Base-by-base conservation (phyloP, 352 stramenopile species). In the Globisporangium mamillatum region DNA sequence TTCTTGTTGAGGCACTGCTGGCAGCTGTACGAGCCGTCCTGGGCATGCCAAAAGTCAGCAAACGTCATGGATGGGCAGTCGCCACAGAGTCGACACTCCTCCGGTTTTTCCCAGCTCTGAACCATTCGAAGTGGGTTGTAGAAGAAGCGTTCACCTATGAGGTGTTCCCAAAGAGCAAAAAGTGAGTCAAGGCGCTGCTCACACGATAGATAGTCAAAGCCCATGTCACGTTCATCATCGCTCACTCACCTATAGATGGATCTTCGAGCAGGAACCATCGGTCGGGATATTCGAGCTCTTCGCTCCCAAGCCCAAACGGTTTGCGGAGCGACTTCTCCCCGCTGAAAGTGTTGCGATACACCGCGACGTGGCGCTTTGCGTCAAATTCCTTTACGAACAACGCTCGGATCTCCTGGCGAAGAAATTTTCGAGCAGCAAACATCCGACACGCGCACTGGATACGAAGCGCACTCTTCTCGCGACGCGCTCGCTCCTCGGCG, bases 361-460 rank as follows among this genome's bases (percentile, higher is more conserved):
- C 72, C 8, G 82, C 57, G 8, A 69, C 63, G 20, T 79, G 70
- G 12, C 66, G 79, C 14, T 70, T 53, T 9, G 66, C 57, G 46
- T 91, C 73, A 48, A 89, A 91, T 24, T 90, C 78, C 56, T 91
- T 92, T 12, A 85, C 70, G 60, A 89, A 87, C 32, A 77, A 63
- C 32, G 71, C 60, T 18, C 73, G 66, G 50, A 92, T 80, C 64
- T 88, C 76, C 12, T 72, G 57, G 9, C 81, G 77, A 14, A 94
- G 73, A 3, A 77, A 60, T 63, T 82, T 80, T 9, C 80, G 72
- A 3, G 84, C 84, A 3, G 76, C 64, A 57, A 83, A 91, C 74
- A 84, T 78, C 4, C 83, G 83, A 36, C 82, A 89, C 3, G 72
- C 82, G 41, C 81, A 81, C 63, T 92, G 82, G 46, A 94, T 74